Base-by-base conservation (phyloP, 2,329 filamentous ascomycete species). In the Aspergillus sp. region DNA sequence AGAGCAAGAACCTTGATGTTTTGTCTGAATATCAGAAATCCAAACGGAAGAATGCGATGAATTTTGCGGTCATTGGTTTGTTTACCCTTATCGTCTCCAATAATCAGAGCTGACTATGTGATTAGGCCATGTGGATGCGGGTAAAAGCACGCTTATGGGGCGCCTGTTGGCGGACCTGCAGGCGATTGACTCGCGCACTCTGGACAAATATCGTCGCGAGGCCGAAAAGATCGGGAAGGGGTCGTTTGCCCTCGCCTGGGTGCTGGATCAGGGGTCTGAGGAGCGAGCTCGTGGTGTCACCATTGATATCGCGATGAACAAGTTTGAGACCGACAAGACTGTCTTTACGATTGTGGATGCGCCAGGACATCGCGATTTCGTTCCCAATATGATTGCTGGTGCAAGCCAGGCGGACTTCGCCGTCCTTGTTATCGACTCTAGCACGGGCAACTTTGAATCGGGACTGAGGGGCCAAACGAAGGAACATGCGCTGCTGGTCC, bases 371-470 rank as follows among this genome's bases (percentile, higher is more conserved):
- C 84, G 87, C 55, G 94, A 99, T 69, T 99, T 97, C 67, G 91
- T 99, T 17, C 94, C 94, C 0, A 99, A 97, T 71, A 99, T 99
- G 94, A 97, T 99, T 69, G 93, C 93, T 2, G 94, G 94, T 13
- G 91, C 93, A 3, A 94, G 89, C 54, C 93, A 97, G 72, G 95
- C 94, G 9, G 94, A 99, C 69, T 94, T 97, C 71, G 94, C 92
- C 0, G 88, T 99, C 0, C 78, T 99, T 3, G 94, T 99, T 17
- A 90, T 99, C 55, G 94, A 99, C 69, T 88, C 93, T 4, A 88
- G 88, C 53, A 90, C 85, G 0, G 94, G 93, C 31, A 92, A 92
- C 31, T 97, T 97, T 60, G 94, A 99, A 70, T 91, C 91, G 3
- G 95, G 94, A 0, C 77, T 97, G 29, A 93, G 89, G 66, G 94